These are phyloP conservation scores for Geosmithia morbida DNA, from an alignment of 2,329 filamentous ascomycete species.

Conservation along the genomic window DNA sequence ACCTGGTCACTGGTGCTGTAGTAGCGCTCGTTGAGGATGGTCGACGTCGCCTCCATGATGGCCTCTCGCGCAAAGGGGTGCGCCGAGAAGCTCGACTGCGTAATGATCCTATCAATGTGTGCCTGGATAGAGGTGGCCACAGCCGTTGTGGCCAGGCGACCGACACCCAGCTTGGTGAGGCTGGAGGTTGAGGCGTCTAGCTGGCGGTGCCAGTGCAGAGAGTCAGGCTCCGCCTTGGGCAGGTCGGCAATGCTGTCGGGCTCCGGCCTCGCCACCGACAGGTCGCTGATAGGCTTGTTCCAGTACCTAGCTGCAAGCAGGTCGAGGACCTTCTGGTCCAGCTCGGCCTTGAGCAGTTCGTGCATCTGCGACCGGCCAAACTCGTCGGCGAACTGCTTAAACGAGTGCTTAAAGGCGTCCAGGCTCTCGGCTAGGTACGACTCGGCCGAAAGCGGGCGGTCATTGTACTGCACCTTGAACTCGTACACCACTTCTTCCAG, in stretches of 20 bases:
- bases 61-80: conserved; percentile 87
- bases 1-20: conserved; percentile 97
- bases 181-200: conserved; percentile 84
- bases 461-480: conserved; percentile 99
- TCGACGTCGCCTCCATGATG: conserved; percentile 82
- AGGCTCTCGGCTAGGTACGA: conserved; percentile 92
- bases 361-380: conserved; percentile 87
- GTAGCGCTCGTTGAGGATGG: conserved; percentile 83
- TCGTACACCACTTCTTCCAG: conserved; percentile 95
- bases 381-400: conserved; percentile 80
- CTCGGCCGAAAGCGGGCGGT: conserved; percentile 84
- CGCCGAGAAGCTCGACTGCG: conserved; percentile 68
- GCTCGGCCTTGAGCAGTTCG: conserved; percentile 75
- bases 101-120: conserved; percentile 66
- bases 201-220: conserved; percentile 84
- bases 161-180: conserved; percentile 87
- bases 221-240: conserved; percentile 72
- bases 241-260: conserved; percentile 62
- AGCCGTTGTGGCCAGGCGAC: conserved; percentile 80
- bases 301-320: conserved; percentile 87
- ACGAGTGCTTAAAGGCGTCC: conserved; percentile 94
- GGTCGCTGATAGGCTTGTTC: conserved; percentile 86
- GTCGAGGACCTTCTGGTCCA: conserved; percentile 91
- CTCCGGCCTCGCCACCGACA: conserved; percentile 52
- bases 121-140: conserved; percentile 78